These are phyloP conservation scores for Clavaria fumosa DNA, from an alignment of 768 basidiomycete genomes.

Conservation along the genomic window DNA sequence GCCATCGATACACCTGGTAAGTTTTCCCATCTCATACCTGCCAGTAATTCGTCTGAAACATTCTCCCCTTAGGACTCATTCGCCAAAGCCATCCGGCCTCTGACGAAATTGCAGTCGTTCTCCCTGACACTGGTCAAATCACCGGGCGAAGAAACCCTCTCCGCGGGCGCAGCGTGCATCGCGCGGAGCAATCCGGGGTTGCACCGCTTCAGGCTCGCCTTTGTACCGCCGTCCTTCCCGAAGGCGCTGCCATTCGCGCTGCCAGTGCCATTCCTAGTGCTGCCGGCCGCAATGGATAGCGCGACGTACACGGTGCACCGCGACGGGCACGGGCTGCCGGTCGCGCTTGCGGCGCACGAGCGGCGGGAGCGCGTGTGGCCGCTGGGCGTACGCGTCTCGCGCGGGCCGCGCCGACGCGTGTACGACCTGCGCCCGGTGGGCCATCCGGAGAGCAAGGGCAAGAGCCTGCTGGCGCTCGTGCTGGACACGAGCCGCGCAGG, in stretches of 20 bases:
- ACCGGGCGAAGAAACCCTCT: slow-evolving; percentile 45
- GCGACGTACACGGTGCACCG: slow-evolving; percentile 43
- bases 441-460: slow-evolving; percentile 24
- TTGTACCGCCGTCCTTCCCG: slow-evolving; percentile 39
- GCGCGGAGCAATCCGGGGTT: slow-evolving; percentile 54
- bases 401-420: slow-evolving; percentile 18
- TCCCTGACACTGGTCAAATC: slow-evolving; percentile 51
- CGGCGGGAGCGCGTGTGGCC: slow-evolving; percentile 32
- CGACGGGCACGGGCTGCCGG: slow-evolving; percentile 52
- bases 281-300: slow-evolving; percentile 26
- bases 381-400: slow-evolving; percentile 28
- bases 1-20: slow-evolving; percentile 59
- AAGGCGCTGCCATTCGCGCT: slow-evolving; percentile 32
- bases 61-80: slow-evolving; percentile 34
- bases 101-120: slow-evolving; percentile 48
- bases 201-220: slow-evolving; percentile 45
- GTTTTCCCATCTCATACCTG: slow-evolving; percentile 12
- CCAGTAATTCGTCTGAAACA: not conserved
- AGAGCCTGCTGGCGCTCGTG: slow-evolving; percentile 29
- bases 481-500: slow-evolving; percentile 48
- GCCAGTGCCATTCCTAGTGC: slow-evolving; percentile 27
- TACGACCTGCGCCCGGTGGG: slow-evolving; percentile 26
- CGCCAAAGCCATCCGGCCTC: slow-evolving; percentile 42
- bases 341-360: slow-evolving; percentile 36
- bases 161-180: slow-evolving; percentile 43